phyloP scores from a whole-genome alignment of 78 protist genomes.

The Corallochytrium limacisporum region DNA sequence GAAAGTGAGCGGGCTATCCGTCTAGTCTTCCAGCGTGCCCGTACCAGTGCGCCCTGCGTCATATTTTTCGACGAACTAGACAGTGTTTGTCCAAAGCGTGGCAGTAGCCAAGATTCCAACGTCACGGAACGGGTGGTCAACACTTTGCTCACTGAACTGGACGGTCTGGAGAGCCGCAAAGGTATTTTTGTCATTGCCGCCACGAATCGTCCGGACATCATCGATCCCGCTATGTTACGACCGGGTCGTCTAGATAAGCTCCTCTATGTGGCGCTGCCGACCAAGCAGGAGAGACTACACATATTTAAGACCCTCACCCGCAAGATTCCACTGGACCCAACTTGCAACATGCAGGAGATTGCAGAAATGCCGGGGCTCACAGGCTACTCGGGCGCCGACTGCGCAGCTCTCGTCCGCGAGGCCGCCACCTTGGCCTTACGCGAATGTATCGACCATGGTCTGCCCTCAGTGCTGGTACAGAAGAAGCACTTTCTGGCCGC shows the following conservation, averaged over 20 bases:
- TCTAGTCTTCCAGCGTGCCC: conserved; percentile 73
- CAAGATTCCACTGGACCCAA: neutral
- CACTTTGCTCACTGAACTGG: conserved; percentile 93
- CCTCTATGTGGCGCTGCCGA: conserved; percentile 90
- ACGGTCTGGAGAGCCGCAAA: conserved; percentile 78
- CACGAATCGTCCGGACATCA: conserved; percentile 93
- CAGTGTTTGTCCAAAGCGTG: conserved; percentile 81
- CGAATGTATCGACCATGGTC: neutral
- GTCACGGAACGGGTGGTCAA: conserved; percentile 84
- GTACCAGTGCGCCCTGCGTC: conserved; percentile 87
- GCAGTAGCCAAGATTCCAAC: neutral
- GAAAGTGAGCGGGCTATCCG: conserved; percentile 97
- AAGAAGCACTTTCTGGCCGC: neutral
- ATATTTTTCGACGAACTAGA: conserved; percentile 99
- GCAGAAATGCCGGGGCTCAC: neutral
- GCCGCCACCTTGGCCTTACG: conserved; percentile 37
- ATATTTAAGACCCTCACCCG: conserved; percentile 3
- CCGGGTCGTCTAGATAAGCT: conserved; percentile 95
- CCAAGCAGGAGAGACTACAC: conserved; percentile 25
- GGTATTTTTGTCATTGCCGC: conserved; percentile 90
- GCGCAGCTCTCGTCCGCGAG: conserved; percentile 49
- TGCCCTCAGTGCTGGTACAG: neutral
- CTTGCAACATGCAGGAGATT: conserved; percentile 5
- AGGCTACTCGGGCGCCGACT: conserved; percentile 67
- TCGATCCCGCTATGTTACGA: conserved; percentile 89